Evolutionary conservation across 83 land plant genomes (phyloP), one percentile per base, ranked within the genome.

Genomic region (Picea abies): DNA sequence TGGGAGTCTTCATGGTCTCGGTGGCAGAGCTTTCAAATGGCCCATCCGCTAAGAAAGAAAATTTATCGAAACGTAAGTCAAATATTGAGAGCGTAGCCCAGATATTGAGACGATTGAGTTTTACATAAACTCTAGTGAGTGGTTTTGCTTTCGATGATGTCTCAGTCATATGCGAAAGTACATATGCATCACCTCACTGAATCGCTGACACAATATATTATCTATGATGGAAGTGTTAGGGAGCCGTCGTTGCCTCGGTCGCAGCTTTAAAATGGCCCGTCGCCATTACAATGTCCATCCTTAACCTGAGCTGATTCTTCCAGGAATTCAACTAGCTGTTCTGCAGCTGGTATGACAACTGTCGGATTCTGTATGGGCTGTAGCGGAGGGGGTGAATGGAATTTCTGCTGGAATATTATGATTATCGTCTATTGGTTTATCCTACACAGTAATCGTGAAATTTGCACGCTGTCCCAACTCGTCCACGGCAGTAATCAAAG

Each of bases 391-490:
- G 7, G 44, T 41, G 44, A 41, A 4, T 41, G 0, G 44, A 41
- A 41, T 41, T 41, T 41, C 44, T 4, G 44, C 3, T 41, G 44
- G 6, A 41, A 0, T 6, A 41, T 41, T 5, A 41, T 49, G 11
- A 9, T 49, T 49, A 49, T 49, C 22, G 0, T 4, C 12, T 3
- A 0, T 1, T 73, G 39, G 58, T 73, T 47, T 44, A 22, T 44
- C 47, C 0, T n/a, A 16, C 0, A 19, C 16, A 17, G 26, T 3
- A 41, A 0, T 81, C 44, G 71, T 72, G 84, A 88, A 90, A 1
- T 76, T 79, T 2, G 88, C 89, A 22, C 32, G 6, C 49, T 64
- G 35, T 3, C 84, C 87, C 15, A 90, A 80, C 5, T 88, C 90
- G 11, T 84, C 82, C 8, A 86, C 90, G 2, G 85, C 56, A 23